Evolutionary conservation across 75 land plant species (phyloP).

Genomic region (Pinus albicaulis): DNA sequence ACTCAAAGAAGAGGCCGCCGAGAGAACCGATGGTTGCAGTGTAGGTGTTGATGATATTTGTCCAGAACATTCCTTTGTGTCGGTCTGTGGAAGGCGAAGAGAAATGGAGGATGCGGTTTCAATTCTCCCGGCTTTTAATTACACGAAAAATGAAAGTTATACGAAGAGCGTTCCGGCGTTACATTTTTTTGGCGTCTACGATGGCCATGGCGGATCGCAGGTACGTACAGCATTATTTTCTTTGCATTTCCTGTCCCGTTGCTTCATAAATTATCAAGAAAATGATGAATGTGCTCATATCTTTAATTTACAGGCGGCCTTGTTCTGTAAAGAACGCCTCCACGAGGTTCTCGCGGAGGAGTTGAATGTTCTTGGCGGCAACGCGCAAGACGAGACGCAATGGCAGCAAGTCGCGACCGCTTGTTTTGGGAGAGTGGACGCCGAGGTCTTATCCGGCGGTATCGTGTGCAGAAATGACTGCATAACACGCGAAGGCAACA

Average conservation of each 20-base stretch:
- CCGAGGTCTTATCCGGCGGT: conserved; percentile 19
- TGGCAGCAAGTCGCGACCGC: conserved; percentile 40
- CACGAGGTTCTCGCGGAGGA: conserved; percentile 78
- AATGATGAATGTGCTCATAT: background rate
- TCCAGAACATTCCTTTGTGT: conserved; percentile 43
- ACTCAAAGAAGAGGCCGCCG: background rate
- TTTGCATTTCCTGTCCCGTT: background rate
- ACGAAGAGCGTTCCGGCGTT: background rate
- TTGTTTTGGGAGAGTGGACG: conserved; percentile 55
- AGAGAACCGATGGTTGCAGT: background rate
- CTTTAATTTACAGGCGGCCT: conserved; percentile 57
- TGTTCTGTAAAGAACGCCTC: conserved; percentile 67
- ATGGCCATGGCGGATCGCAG: conserved; percentile 96
- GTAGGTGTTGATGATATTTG: background rate
- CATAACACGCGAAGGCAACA: conserved; percentile 9
- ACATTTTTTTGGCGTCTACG: conserved; percentile 87
- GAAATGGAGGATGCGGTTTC: conserved; percentile 96
- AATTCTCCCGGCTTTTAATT: conserved; percentile 34
- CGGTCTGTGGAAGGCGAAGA: conserved; percentile 78
- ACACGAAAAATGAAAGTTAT: background rate
- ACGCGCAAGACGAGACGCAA: background rate
- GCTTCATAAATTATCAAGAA: background rate
- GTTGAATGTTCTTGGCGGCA: conserved; percentile 10
- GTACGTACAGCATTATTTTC: conserved; percentile 25
- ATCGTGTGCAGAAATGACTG: background rate